Conservation (phyloP, 768 basidiomycete species). For the Boletus sp. region DNA sequence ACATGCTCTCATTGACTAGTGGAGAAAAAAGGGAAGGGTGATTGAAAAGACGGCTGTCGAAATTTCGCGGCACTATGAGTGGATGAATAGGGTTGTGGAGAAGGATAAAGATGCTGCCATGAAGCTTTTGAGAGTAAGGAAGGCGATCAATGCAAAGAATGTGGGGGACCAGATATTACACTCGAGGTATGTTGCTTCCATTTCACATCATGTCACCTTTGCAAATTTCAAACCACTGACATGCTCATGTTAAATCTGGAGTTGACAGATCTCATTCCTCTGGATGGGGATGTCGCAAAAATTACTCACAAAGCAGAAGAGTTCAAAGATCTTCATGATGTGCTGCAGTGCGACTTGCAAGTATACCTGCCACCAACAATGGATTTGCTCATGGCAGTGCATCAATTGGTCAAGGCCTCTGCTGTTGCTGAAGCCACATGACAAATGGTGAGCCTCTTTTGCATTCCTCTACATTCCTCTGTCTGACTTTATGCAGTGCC, state of each 20-base stretch:
- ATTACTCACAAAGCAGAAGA: slow-evolving; percentile 86
- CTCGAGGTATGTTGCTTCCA: slow-evolving; percentile 62
- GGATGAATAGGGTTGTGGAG: slow-evolving; percentile 69
- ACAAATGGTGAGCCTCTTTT: slow-evolving; percentile 57
- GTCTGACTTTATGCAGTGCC: slow-evolving; percentile 5
- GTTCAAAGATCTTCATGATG: slow-evolving; percentile 83
- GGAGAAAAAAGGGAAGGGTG: slow-evolving; percentile 55
- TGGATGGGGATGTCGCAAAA: slow-evolving; percentile 80
- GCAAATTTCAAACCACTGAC: background rate
- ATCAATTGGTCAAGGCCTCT: slow-evolving; percentile 72
- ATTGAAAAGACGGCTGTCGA: slow-evolving; percentile 78
- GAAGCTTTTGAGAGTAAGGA: slow-evolving; percentile 73
- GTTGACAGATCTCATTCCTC: slow-evolving; percentile 80
- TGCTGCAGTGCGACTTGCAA: slow-evolving; percentile 86
- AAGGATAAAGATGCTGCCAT: slow-evolving; percentile 73
- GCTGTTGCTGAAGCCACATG: slow-evolving; percentile 70
- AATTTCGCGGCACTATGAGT: slow-evolving; percentile 77
- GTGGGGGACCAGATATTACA: slow-evolving; percentile 69
- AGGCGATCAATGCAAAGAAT: slow-evolving; percentile 76
- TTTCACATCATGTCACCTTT: background rate
- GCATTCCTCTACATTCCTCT: slow-evolving; percentile 14
- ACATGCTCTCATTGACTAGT: slow-evolving; percentile 65
- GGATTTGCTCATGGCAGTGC: slow-evolving; percentile 84
- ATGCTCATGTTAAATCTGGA: slow-evolving; percentile 62
- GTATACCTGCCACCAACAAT: slow-evolving; percentile 86